phyloP scores from a whole-genome alignment of 148 eudicot species.

The Amaranthus hypochondriacus region DNA sequence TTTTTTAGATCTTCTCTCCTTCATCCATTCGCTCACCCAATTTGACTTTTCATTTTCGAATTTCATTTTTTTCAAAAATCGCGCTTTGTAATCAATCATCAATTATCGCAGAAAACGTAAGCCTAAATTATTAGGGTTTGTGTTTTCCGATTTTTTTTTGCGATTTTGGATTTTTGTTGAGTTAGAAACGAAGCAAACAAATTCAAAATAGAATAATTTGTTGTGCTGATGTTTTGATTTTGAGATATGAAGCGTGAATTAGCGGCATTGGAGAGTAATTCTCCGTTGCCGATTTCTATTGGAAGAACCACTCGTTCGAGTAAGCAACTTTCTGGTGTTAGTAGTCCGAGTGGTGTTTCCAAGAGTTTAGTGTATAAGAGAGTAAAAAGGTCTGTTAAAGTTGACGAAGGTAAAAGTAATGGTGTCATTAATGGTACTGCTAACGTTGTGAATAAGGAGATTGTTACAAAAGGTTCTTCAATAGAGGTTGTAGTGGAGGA shows the following conservation, averaged over 20 bases:
- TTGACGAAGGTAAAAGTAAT: not conserved
- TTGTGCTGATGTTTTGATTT: not conserved
- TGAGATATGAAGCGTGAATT: slow-evolving; percentile 28
- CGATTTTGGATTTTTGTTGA: not conserved
- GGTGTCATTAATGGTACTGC: not conserved
- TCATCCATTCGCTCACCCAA: not conserved
- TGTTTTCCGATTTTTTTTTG: slow-evolving; percentile 1
- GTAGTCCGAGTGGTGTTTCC: slow-evolving; percentile 17
- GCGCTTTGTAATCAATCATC: not conserved
- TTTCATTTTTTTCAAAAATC: not conserved
- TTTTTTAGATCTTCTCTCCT: not conserved
- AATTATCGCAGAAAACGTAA: not conserved
- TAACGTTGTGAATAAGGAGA: slow-evolving; percentile 8
- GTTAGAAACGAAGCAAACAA: not conserved
- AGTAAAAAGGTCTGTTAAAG: slow-evolving; percentile 17
- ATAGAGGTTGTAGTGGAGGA: slow-evolving; percentile 10
- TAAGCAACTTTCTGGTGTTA: slow-evolving; percentile 12
- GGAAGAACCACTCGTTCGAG: slow-evolving; percentile 22
- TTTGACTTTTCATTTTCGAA: not conserved
- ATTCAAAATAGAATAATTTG: not conserved
- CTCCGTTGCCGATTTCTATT: slow-evolving; percentile 12
- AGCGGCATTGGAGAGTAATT: slow-evolving; percentile 27
- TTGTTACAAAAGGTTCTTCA: not conserved
- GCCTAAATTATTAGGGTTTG: not conserved
- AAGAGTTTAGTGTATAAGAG: slow-evolving; percentile 28